Evolutionary conservation across 2,329 filamentous ascomycete genomes (phyloP).

Genomic region (Sporothrix curviconia): DNA sequence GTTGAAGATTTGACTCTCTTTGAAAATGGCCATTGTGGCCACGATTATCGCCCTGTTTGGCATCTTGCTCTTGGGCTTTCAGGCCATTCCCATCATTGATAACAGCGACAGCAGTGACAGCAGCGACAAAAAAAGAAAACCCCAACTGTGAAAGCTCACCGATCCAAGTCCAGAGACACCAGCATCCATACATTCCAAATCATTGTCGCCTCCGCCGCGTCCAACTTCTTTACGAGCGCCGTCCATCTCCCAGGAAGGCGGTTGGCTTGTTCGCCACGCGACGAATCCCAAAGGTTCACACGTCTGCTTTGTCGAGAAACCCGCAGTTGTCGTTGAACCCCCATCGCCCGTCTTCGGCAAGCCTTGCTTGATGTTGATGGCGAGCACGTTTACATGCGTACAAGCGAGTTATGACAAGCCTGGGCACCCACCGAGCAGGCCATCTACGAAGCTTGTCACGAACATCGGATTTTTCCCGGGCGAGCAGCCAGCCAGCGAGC

Average conservation of each 20-base stretch:
- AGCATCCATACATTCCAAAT: too few species aligned
- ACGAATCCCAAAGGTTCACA: constrained; percentile 30
- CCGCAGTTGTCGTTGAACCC: constrained; percentile 29
- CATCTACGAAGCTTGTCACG: constrained; percentile 26
- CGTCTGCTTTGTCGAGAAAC: constrained; percentile 33
- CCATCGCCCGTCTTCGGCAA: too few species aligned
- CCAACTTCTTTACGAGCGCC: constrained; percentile 3
- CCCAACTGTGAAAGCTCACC: too few species aligned
- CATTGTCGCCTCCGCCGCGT: too few species aligned
- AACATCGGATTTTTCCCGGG: constrained; percentile 21
- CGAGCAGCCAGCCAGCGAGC: constrained; percentile 21
- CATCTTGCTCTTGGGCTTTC: neutral
- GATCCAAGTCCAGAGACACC: too few species aligned
- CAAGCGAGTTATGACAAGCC: constrained; percentile 19
- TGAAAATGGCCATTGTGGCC: constrained; percentile 11
- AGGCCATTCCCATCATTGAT: neutral
- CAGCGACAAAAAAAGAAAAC: too few species aligned
- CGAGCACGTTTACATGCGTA: too few species aligned
- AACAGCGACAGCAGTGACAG: too few species aligned
- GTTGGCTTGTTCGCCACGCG: constrained; percentile 34
- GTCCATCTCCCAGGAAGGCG: constrained; percentile 29
- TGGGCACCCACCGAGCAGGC: constrained; percentile 23
- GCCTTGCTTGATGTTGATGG: too few species aligned
- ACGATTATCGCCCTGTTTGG: neutral
- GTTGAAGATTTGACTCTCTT: too few species aligned